Conservation (phyloP, 805 yeast species). For the Kuraishia floccosa region DNA sequence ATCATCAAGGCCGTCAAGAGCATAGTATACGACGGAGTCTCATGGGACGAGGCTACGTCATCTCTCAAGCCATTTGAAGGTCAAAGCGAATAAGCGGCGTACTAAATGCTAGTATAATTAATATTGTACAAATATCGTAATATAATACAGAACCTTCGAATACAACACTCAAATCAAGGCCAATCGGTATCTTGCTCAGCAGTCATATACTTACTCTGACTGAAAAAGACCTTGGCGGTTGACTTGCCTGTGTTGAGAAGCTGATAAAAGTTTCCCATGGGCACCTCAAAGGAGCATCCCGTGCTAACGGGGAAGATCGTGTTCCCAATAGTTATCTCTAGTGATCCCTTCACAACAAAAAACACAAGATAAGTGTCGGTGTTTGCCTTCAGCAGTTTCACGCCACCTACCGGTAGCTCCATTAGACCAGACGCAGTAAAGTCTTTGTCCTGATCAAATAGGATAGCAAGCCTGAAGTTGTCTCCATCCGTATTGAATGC, state of each 20-base stretch:
- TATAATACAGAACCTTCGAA: neutral
- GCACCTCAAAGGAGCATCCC: slow-evolving; percentile 78
- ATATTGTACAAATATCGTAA: neutral
- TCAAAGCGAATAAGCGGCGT: too few species aligned
- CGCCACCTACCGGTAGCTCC: slow-evolving; percentile 49
- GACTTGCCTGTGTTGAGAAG: slow-evolving; percentile 50
- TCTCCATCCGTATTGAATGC: slow-evolving; percentile 29
- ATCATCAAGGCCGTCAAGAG: slow-evolving; percentile 60
- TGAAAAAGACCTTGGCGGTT: slow-evolving; percentile 60
- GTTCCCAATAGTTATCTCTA: slow-evolving; percentile 56
- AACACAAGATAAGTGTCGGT: slow-evolving; percentile 64
- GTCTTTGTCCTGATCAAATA: slow-evolving; percentile 52
- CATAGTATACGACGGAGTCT: slow-evolving; percentile 59
- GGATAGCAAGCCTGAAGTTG: slow-evolving; percentile 47
- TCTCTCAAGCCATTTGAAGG: slow-evolving; percentile 65
- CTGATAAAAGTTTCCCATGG: slow-evolving; percentile 65
- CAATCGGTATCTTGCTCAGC: slow-evolving; percentile 12
- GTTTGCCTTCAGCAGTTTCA: slow-evolving; percentile 49
- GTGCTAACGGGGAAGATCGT: slow-evolving; percentile 46
- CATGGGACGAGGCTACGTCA: slow-evolving; percentile 85
- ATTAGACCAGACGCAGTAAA: slow-evolving; percentile 67
- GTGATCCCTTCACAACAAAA: slow-evolving; percentile 58
- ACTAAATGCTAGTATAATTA: too few species aligned
- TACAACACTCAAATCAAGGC: slow-evolving; percentile 3
- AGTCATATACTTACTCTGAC: slow-evolving; percentile 45